Evolutionary conservation across 1,139 yeast species (phyloP).

Genomic region (Zygosaccharomyces pseudobailii): DNA sequence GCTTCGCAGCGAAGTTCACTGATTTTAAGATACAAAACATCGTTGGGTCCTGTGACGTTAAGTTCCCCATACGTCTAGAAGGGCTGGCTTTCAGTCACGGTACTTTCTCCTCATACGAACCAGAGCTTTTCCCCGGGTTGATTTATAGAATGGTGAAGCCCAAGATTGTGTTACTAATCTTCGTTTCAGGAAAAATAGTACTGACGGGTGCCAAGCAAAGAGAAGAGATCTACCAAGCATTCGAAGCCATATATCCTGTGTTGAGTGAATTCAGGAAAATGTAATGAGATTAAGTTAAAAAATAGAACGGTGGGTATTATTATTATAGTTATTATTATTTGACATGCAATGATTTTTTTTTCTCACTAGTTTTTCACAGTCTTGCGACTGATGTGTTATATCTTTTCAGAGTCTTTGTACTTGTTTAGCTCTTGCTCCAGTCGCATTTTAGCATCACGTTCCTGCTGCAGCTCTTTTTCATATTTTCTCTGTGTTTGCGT

Average conservation of each 20-base stretch:
- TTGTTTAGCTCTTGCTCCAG: slow-evolving; percentile 22
- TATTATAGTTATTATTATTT: slow-evolving; percentile 1
- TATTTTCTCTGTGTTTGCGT: slow-evolving; percentile 30
- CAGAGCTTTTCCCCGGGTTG: slow-evolving; percentile 96
- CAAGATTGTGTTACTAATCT: slow-evolving; percentile 88
- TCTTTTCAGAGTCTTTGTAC: slow-evolving; percentile 3
- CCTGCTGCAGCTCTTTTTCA: slow-evolving; percentile 29
- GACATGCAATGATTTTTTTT: slow-evolving; percentile 3
- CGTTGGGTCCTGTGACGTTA: slow-evolving; percentile 98
- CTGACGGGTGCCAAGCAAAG: slow-evolving; percentile 98
- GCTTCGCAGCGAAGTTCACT: slow-evolving; percentile 92
- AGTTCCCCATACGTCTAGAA: slow-evolving; percentile 94
- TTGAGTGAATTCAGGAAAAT: slow-evolving; percentile 92
- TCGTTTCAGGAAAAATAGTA: slow-evolving; percentile 96
- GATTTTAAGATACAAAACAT: slow-evolving; percentile 97
- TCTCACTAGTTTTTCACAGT: not conserved
- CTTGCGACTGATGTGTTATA: not conserved
- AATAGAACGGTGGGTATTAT: slow-evolving; percentile 5
- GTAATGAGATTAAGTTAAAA: slow-evolving; percentile 16
- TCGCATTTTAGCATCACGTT: slow-evolving; percentile 22
- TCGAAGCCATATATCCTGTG: slow-evolving; percentile 97
- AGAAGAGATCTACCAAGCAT: slow-evolving; percentile 96
- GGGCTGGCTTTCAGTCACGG: slow-evolving; percentile 98
- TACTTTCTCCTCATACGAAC: slow-evolving; percentile 97
- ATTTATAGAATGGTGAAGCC: slow-evolving; percentile 99